Evolutionary conservation across 345 rosid species (phyloP), one percentile per base, ranked within the genome.

Genomic region (Lagerstroemia speciosa): DNA sequence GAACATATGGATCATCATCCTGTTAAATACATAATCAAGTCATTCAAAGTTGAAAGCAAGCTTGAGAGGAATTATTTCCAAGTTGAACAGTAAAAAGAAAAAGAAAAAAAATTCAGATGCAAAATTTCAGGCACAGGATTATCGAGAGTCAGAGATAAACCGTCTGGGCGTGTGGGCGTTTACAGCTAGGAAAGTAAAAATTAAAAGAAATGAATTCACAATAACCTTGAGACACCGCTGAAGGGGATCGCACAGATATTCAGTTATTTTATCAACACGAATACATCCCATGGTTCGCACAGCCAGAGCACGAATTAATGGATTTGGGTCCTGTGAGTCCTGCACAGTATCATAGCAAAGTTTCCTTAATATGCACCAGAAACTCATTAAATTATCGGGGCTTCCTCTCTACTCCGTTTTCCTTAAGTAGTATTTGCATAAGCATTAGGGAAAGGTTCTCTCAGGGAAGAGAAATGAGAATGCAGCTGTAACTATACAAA

Each of bases 251-350:
- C 99, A 95, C 5, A 95, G 86, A 79, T 95, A 95, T 77, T 95
- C 99, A 3, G 99, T 95, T 69, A 95, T 95, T 87, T 95, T 95
- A 78, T 92, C 99, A 73, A 95, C 98, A 79, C 99, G 99, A 76
- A 95, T 95, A 84, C 99, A 95, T 20, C 99, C 99, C 99, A 95
- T 95, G 69, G 98, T 95, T 73, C 98, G 86, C 62, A 92, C 98
- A 77, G 99, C 99, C 80, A 95, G 78, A 76, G 99, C 99, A 34
- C 99, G 98, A 73, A 95, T 95, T 71, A 95, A 76, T 19, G 99
- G 99, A 86, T 92, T 95, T 71, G 99, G 97, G 76, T 95, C 99
- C 73, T 95, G 99, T 57, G 98, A 95, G 78, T 92, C 99, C 99
- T 92, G 88, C 73, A 82, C 38, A 67, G 48, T 75, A n/a, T 58